Conservation (phyloP, 352 stramenopile species). For the Globisporangium cystogenes region DNA sequence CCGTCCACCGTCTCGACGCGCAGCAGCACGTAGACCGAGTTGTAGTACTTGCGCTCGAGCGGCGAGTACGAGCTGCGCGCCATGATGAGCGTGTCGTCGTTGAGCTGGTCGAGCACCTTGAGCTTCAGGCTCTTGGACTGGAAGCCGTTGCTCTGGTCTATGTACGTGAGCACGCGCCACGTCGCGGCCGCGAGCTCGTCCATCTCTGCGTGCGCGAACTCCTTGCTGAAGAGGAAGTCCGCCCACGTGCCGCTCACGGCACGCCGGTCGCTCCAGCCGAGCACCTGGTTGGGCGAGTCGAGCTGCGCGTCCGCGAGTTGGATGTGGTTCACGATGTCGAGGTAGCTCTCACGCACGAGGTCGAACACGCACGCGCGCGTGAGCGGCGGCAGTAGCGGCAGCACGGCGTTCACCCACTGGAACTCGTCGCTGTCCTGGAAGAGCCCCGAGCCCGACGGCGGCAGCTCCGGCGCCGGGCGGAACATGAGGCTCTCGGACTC, state of each 20-base stretch:
- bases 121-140: constrained; percentile 25
- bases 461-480: neutral
- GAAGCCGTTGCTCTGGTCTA: constrained; percentile 17
- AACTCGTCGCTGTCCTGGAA: constrained; percentile 10
- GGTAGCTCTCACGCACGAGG: constrained; percentile 7
- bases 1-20: constrained; percentile 11
- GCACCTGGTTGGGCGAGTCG: constrained; percentile 16
- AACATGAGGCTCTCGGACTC: constrained; percentile 2
- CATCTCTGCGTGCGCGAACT: constrained; percentile 17
- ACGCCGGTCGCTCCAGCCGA: constrained; percentile 29
- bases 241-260: constrained; percentile 9
- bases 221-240: constrained; percentile 23
- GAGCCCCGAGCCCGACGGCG: neutral
- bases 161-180: constrained; percentile 23
- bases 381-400: constrained; percentile 16
- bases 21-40: constrained; percentile 17
- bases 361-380: constrained; percentile 1
- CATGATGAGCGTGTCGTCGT: constrained; percentile 19
- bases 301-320: constrained; percentile 10
- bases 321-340: constrained; percentile 15
- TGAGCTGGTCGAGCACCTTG: constrained; percentile 29
- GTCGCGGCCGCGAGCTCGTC: constrained; percentile 16
- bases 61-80: constrained; percentile 18
- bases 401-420: constrained; percentile 13
- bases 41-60: constrained; percentile 11